These are phyloP conservation scores for Cryptococcus deneoformans DNA, from an alignment of 1,284 basidiomycete species.

Conservation along the genomic window DNA sequence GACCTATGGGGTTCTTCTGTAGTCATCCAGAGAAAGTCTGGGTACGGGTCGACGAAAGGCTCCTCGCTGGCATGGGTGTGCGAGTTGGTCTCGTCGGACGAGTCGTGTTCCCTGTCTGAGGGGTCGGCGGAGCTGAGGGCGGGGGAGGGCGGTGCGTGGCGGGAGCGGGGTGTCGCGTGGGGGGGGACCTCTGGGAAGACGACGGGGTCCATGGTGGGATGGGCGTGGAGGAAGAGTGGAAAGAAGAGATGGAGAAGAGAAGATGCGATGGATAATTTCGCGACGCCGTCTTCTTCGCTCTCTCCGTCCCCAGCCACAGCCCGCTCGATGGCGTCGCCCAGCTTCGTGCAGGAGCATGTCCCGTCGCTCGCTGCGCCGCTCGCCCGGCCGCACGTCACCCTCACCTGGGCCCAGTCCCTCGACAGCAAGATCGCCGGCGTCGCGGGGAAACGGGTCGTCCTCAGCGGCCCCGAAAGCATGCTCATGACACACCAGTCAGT, in stretches of 20 bases:
- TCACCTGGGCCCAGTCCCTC: conserved; percentile 94
- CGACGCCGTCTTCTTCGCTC: not conserved
- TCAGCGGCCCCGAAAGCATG: conserved; percentile 87
- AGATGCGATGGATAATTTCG: not conserved
- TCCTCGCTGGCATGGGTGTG: not conserved
- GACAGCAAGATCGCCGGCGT: conserved; percentile 88
- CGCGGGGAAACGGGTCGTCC: conserved; percentile 67
- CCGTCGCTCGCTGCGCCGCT: conserved; percentile 5
- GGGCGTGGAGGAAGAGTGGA: not conserved
- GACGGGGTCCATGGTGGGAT: not conserved
- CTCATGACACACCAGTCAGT: conserved; percentile 87
- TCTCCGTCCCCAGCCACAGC: too few species aligned
- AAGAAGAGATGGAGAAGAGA: not conserved
- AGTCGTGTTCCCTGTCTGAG: conserved; percentile 5
- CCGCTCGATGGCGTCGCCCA: conserved; percentile 8
- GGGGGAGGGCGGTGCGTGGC: not conserved
- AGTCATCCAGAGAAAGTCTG: conserved; percentile 91
- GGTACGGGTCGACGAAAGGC: conserved; percentile 22
- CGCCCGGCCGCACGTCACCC: conserved; percentile 55
- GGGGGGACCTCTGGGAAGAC: not conserved
- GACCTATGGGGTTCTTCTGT: conserved; percentile 96
- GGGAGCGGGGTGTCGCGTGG: not conserved
- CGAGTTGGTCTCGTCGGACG: not conserved
- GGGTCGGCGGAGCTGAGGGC: conserved; percentile 10
- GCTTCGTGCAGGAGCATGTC: conserved; percentile 17